Percentiles rank a stretch among this genome's conserved stretches.
Conservation (phyloP, 352 stramenopile species). For the Phytophthora chlamydospora region DNA sequence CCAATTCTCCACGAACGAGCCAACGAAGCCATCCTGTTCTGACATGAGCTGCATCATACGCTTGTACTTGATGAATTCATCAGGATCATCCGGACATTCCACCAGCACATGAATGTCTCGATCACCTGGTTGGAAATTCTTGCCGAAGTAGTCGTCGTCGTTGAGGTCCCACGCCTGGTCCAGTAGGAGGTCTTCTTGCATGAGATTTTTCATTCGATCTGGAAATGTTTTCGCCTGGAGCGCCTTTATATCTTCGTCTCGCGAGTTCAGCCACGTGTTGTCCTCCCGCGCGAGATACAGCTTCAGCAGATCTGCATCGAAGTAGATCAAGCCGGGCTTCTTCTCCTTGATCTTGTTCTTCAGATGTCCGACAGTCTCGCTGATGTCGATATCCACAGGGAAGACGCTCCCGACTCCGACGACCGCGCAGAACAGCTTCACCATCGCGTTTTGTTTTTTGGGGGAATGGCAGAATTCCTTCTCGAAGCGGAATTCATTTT, state of each 20-base stretch:
- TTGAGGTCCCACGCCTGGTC: slow-evolving; percentile 13
- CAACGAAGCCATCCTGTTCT: slow-evolving; percentile 33
- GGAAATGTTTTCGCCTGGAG: slow-evolving; percentile 15
- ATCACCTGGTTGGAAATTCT: slow-evolving; percentile 13
- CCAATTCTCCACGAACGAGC: slow-evolving; percentile 24
- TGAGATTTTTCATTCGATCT: slow-evolving; percentile 33
- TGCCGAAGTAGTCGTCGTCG: slow-evolving; percentile 22
- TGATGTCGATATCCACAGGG: slow-evolving; percentile 27
- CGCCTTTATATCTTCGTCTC: slow-evolving; percentile 17
- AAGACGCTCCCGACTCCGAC: slow-evolving; percentile 32
- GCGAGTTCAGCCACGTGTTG: slow-evolving; percentile 27
- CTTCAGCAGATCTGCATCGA: slow-evolving; percentile 25
- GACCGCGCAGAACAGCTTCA: slow-evolving; percentile 30
- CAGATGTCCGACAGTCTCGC: slow-evolving; percentile 30
- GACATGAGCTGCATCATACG: slow-evolving; percentile 31
- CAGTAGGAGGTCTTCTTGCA: slow-evolving; percentile 18
- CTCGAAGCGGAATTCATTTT: background rate
- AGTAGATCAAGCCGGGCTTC: slow-evolving; percentile 16
- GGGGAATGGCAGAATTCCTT: slow-evolving; percentile 15
- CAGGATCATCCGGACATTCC: slow-evolving; percentile 23
- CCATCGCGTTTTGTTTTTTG: slow-evolving; percentile 24
- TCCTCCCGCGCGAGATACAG: slow-evolving; percentile 35
- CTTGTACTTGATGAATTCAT: slow-evolving; percentile 22
- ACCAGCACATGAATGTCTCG: slow-evolving; percentile 36
- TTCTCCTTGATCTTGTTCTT: slow-evolving; percentile 42